Base-by-base conservation (phyloP, 805 yeast species). In the Metschnikowia anglica region DNA sequence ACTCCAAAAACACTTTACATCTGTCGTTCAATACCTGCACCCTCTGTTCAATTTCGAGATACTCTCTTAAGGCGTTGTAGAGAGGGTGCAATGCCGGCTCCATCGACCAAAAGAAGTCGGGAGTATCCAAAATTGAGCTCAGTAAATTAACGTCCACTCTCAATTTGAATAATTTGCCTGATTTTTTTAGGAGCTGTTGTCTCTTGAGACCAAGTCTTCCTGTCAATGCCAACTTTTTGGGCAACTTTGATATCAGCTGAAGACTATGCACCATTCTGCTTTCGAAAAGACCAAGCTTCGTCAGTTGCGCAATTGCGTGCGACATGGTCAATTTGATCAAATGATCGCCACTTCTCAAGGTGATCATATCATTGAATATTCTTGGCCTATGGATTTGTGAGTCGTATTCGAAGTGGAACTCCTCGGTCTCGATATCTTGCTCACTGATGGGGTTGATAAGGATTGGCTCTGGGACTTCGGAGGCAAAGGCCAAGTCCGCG, bases 11-110 rank as follows among this genome's bases (percentile, higher is more conserved):
- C 21, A 93, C 97, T 60, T 85, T 86, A 62, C 98, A 90, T 37
- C 97, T 71, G 60, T 91, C 97, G 56, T 93, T 93, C 37, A 93
- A 72, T 4, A 93, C 97, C 58, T 87, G 90, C 23, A 91, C 97
- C 41, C 99, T 70, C 63, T 88, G 96, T 60, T 91, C 97, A 48
- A 93, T 90, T 64, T 93, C 99, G 43, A 93, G 68, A 56, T 93
- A 93, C 51, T 93, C 97, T 45, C 97, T 69, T 43, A 90, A 82
- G 1, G 97, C 97, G 26, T 74, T 73, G 63, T 93, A 93, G 31
- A 93, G 69, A 3, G 98, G 98, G 60, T 91, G 95, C 51, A 93
- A 74, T 28, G 96, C 90, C 4, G 99, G 99, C 65, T 93, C 99
- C 48, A 77, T 38, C 23, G 90, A 86, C 99, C 99, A 93, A 63